A percentile compares a stretch with the other conserved stretches of the same genome.
phyloP scores from a whole-genome alignment of 352 stramenopile genomes.

The Plasmopara viticola region DNA sequence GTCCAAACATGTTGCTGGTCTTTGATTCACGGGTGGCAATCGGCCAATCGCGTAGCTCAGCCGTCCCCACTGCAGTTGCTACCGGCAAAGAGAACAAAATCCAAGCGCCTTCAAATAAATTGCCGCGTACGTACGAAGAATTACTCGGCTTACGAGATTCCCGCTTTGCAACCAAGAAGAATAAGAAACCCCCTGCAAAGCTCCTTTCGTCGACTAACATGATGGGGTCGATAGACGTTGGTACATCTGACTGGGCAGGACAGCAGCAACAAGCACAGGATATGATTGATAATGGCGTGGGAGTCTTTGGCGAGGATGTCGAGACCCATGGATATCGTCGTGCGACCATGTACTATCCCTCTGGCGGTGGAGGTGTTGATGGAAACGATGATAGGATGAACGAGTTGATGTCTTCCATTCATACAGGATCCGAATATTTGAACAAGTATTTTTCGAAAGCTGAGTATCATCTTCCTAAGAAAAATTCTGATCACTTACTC shows the following conservation, averaged over 20 bases:
- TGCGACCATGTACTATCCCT: conserved; percentile 38
- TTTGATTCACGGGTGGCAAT: conserved; percentile 82
- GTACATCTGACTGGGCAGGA: conserved; percentile 39
- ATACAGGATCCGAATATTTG: conserved; percentile 65
- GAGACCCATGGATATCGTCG: conserved; percentile 33
- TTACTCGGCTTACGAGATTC: conserved; percentile 67
- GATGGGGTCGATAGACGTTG: conserved; percentile 47
- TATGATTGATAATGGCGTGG: conserved; percentile 25
- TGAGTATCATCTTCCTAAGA: conserved; percentile 63
- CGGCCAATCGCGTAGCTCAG: conserved; percentile 48
- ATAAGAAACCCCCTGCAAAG: conserved; percentile 60
- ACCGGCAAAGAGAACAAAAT: conserved; percentile 49
- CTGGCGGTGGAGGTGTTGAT: conserved; percentile 12
- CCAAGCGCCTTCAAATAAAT: conserved; percentile 30
- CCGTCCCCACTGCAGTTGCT: conserved; percentile 37
- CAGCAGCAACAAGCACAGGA: conserved; percentile 30
- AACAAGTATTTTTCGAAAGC: conserved; percentile 64
- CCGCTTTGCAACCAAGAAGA: conserved; percentile 75
- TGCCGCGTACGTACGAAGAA: conserved; percentile 73
- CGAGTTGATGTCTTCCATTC: conserved; percentile 44
- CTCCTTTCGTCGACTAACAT: conserved; percentile 43
- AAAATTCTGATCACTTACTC: conserved; percentile 61
- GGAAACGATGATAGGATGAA: conserved; percentile 20
- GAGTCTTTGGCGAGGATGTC: conserved; percentile 32
- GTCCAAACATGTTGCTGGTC: conserved; percentile 76